These are phyloP conservation scores for Melaleuca alternifolia DNA, from an alignment of 345 rosid genomes.

Conservation along the genomic window DNA sequence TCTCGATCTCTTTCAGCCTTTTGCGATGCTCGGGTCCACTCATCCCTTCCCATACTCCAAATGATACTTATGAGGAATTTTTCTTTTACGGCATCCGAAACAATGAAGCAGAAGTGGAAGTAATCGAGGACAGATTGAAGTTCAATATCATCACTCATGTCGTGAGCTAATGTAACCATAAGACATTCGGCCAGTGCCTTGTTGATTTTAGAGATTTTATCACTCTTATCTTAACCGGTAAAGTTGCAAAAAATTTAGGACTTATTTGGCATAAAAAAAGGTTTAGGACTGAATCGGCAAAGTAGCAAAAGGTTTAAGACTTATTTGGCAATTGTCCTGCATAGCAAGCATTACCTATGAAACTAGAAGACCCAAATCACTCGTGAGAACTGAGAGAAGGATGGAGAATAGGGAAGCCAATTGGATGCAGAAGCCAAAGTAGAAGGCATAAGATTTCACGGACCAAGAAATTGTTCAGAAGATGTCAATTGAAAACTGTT, in stretches of 20 bases:
- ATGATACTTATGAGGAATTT: conserved; percentile 51
- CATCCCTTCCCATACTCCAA: too few species aligned
- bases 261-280: too few species aligned
- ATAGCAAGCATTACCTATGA: background rate
- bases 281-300: too few species aligned
- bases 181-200: background rate
- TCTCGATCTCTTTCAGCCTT: conserved; percentile 50
- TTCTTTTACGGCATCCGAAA: conserved; percentile 61
- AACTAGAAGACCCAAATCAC: background rate
- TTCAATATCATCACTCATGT: conserved; percentile 79
- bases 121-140: conserved; percentile 79
- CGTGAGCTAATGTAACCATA: conserved; percentile 20
- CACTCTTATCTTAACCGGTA: background rate
- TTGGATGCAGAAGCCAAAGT: background rate
- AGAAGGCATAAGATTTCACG: background rate
- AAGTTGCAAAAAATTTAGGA: too few species aligned
- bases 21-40: conserved; percentile 46
- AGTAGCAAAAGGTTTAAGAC: too few species aligned
- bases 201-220: background rate
- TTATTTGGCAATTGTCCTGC: accelerated
- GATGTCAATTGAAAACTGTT: background rate
- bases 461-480: background rate
- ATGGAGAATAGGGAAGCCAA: background rate
- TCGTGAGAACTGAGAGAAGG: background rate
- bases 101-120: conserved; percentile 74